These are phyloP conservation scores for Funneliformis mosseae DNA, from an alignment of 192 early-diverging fungal genomes.

Conservation along the genomic window DNA sequence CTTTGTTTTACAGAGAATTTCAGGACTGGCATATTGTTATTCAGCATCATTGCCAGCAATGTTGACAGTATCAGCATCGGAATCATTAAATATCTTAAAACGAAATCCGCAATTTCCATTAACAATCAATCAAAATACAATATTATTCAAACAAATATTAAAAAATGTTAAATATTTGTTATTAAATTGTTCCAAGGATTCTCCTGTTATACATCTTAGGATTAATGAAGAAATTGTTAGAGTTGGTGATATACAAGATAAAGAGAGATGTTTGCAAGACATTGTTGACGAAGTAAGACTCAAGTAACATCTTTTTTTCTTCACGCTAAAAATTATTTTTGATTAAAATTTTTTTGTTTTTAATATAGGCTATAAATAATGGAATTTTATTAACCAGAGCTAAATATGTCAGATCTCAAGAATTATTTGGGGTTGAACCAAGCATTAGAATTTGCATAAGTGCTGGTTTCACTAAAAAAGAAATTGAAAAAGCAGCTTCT, in stretches of 20 bases:
- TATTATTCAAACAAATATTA: constrained; percentile 61
- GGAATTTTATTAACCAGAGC: constrained; percentile 86
- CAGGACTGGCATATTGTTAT: constrained; percentile 88
- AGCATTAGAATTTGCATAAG: constrained; percentile 83
- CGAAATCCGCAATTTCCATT: constrained; percentile 51
- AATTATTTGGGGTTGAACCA: constrained; percentile 70
- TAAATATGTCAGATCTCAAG: constrained; percentile 85
- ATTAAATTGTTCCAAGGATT: constrained; percentile 51
- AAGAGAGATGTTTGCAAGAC: constrained; percentile 79
- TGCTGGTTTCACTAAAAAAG: constrained; percentile 76
- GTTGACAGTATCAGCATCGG: constrained; percentile 84
- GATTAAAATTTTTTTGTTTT: not conserved
- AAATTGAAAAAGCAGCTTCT: constrained; percentile 81
- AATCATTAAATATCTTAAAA: constrained; percentile 72
- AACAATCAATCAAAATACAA: constrained; percentile 65
- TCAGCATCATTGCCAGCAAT: constrained; percentile 95
- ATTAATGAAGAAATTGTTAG: constrained; percentile 48
- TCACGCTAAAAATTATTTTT: not conserved
- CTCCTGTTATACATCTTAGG: constrained; percentile 79
- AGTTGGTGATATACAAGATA: constrained; percentile 50
- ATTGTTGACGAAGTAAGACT: constrained; percentile 68
- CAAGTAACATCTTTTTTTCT: constrained; percentile 1
- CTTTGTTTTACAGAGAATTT: constrained; percentile 66
- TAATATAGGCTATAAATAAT: constrained; percentile 61
- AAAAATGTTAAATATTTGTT: constrained; percentile 51